Percentiles rank a stretch among this genome's conserved stretches.
These are phyloP conservation scores for Lentinus tigrinus DNA, from an alignment of 768 basidiomycete genomes.

Conservation along the genomic window DNA sequence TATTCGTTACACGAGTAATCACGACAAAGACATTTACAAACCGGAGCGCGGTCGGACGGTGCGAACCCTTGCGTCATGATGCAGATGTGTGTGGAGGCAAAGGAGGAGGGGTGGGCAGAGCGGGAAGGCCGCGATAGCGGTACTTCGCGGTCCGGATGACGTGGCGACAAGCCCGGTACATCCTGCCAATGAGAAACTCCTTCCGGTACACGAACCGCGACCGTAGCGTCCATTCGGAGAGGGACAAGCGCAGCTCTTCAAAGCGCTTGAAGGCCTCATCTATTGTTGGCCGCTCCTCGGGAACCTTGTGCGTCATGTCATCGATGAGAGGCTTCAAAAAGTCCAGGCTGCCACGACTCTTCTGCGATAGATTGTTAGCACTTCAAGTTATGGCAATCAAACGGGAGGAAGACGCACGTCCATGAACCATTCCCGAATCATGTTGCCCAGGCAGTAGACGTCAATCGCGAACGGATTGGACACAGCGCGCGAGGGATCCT, in stretches of 20 bases:
- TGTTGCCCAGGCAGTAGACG: slow-evolving; percentile 24
- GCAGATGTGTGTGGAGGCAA: too few relatives aligned
- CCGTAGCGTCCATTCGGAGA: not conserved
- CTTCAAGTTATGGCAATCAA: not conserved
- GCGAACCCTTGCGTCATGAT: too few relatives aligned
- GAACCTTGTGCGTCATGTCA: slow-evolving; percentile 27
- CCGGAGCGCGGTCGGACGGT: too few relatives aligned
- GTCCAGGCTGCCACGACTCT: slow-evolving; percentile 17
- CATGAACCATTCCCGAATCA: slow-evolving; percentile 12
- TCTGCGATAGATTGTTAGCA: not conserved
- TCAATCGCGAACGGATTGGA: slow-evolving; percentile 22
- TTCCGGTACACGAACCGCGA: not conserved
- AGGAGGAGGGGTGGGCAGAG: not conserved
- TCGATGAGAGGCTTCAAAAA: slow-evolving; percentile 27
- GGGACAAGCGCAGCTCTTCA: not conserved
- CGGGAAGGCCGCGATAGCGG: too few relatives aligned
- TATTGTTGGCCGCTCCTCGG: slow-evolving; percentile 26
- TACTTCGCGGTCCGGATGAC: not conserved
- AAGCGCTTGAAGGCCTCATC: not conserved
- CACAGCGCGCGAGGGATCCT: not conserved
- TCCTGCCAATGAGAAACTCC: not conserved
- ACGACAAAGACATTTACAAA: too few relatives aligned
- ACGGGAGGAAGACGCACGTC: slow-evolving; percentile 1
- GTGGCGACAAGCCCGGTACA: not conserved
- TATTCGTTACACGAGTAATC: too few relatives aligned